Evolutionary conservation across 2,329 filamentous ascomycete species (phyloP).

Genomic region (Trichoderma sp.): DNA sequence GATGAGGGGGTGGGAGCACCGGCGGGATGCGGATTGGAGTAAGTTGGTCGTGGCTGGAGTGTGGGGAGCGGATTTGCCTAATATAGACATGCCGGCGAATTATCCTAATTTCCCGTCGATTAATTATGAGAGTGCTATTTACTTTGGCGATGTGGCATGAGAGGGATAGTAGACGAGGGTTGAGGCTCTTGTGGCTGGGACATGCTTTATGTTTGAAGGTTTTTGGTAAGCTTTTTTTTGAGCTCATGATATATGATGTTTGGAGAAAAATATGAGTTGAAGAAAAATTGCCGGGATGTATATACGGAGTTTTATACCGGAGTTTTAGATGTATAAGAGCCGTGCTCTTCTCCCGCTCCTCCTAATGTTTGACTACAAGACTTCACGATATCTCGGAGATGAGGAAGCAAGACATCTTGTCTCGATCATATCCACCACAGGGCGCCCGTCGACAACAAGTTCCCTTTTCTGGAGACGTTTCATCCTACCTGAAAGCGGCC

Average conservation of each 20-base stretch:
- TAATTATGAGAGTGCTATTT: neutral
- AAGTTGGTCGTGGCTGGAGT: neutral
- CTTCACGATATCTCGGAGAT: neutral
- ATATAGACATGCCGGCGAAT: constrained; percentile 8
- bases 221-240: neutral
- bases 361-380: neutral
- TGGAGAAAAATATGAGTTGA: neutral
- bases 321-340: neutral
- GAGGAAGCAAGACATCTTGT: neutral
- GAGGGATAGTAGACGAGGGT: neutral
- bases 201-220: neutral
- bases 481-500: neutral
- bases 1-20: neutral
- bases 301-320: neutral
- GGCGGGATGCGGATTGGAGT: neutral
- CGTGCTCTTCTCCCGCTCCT: neutral
- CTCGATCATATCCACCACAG: neutral
- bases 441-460: neutral
- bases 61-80: constrained; percentile 13
- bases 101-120: constrained; percentile 1
- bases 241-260: neutral
- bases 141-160: neutral
- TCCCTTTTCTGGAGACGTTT: neutral
- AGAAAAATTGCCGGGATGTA: neutral
- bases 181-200: neutral